These are phyloP conservation scores for Dacryopinax spathularia DNA, from an alignment of 768 basidiomycete genomes.

Conservation along the genomic window DNA sequence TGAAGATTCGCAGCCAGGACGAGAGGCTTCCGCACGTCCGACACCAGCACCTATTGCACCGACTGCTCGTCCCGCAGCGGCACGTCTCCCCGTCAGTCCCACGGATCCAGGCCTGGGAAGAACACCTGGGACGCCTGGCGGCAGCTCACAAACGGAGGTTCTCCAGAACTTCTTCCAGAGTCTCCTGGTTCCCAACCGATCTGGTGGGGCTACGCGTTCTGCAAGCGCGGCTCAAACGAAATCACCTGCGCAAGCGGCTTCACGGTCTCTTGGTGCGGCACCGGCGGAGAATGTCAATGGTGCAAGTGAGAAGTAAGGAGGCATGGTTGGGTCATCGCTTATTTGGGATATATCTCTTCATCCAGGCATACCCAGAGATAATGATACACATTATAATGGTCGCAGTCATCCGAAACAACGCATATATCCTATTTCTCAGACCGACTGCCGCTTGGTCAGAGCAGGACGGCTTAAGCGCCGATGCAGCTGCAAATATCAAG, in stretches of 20 bases:
- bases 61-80: slow-evolving; percentile 5
- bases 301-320: neutral
- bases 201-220: neutral
- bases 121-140: slow-evolving; percentile 60
- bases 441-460: no score
- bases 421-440: no score
- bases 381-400: neutral
- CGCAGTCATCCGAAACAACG: neutral
- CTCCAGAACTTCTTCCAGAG: slow-evolving; percentile 81
- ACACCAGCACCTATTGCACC: slow-evolving; percentile 5
- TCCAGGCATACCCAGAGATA: neutral
- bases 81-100: slow-evolving; percentile 1
- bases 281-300: slow-evolving; percentile 8
- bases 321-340: neutral
- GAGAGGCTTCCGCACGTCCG: neutral
- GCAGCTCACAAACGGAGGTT: slow-evolving; percentile 18
- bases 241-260: neutral
- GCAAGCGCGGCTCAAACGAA: neutral
- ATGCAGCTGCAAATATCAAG: neutral
- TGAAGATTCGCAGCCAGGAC: slow-evolving; percentile 21
- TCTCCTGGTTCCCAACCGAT: slow-evolving; percentile 45
- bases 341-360: neutral
- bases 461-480: neutral
- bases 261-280: neutral
- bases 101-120: neutral